Base-by-base conservation (phyloP, 805 yeast species). In the Ogataea populi-albae region DNA sequence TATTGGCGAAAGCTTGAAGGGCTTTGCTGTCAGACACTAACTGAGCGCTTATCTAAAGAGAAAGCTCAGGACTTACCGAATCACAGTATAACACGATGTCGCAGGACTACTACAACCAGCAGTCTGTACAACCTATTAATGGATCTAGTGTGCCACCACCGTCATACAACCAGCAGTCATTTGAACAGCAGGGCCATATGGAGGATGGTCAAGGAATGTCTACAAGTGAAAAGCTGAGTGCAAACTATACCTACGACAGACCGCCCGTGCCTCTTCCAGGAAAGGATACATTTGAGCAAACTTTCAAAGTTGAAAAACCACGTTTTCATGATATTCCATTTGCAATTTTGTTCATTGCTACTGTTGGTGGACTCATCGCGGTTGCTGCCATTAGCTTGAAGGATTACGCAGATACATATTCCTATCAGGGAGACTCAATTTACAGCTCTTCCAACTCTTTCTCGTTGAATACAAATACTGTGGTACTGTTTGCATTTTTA, bases 381-480 rank as follows among this genome's bases (percentile, higher is more conserved):
- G 66, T 88, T 25, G 81, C 95, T 0, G 81, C 73, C 5, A 69
- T 86, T 32, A 75, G 86, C 2, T 60, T 88, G 42, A 68, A 76
- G 43, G 81, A 84, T 6, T 82, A 85, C 64, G 67, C 74, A 3
- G 47, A 63, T 14, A 75, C 77, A 3, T 73, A 74, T 48, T 62
- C 73, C 10, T 65, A 64, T 37, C 75, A 75, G 40, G 91, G 89
- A 5, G 61, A 75, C 17, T 76, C 82, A 4, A 81, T 83, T 41
- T 84, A 86, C 56, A 50, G 55, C 32, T 58, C 63, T 26, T 28
- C 71, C 5, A 66, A 73, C 35, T 55, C 71, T n/a, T 81, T 83
- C 49, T 74, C 88, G 0, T 57, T 86, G 57, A 79, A 82, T 62
- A 75, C 94, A 17, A 83, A 83, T 54, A 81, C 95, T 5, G 74